Percentiles rank a stretch among this genome's conserved stretches.
These are phyloP conservation scores for Thalassiosira mediterranea DNA, from an alignment of 352 stramenopile genomes.

Conservation along the genomic window DNA sequence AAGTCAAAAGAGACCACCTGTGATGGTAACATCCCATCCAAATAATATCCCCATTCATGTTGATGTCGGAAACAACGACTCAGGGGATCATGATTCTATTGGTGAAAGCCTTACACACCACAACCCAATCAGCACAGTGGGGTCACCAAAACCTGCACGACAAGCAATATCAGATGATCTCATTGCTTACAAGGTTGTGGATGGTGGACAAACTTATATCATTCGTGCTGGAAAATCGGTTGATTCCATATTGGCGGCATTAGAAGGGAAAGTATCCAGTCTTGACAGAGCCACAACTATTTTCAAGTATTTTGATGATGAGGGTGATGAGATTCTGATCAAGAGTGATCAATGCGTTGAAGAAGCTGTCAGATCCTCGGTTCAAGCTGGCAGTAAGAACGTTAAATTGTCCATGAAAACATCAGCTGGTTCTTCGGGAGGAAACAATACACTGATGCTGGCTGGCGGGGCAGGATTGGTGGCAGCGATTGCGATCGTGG, in stretches of 20 bases:
- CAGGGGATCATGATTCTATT: slow-evolving; percentile 51
- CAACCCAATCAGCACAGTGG: slow-evolving; percentile 31
- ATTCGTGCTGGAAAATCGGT: slow-evolving; percentile 65
- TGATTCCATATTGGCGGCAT: slow-evolving; percentile 50
- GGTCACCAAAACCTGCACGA: slow-evolving; percentile 24
- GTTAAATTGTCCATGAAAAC: slow-evolving; percentile 71
- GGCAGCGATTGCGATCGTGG: slow-evolving; percentile 32
- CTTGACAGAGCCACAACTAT: slow-evolving; percentile 41
- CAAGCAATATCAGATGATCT: slow-evolving; percentile 23
- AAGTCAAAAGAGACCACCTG: slow-evolving; percentile 25
- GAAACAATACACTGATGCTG: slow-evolving; percentile 35
- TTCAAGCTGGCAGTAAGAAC: slow-evolving; percentile 57
- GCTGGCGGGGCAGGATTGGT: slow-evolving; percentile 40
- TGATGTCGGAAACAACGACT: slow-evolving; percentile 57
- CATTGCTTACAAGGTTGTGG: slow-evolving; percentile 78
- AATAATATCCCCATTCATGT: slow-evolving; percentile 76
- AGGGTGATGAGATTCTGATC: slow-evolving; percentile 81
- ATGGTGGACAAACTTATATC: slow-evolving; percentile 71
- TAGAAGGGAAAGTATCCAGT: slow-evolving; percentile 67
- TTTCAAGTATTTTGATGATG: slow-evolving; percentile 84
- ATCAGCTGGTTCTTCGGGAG: slow-evolving; percentile 8
- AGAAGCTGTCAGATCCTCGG: slow-evolving; percentile 66
- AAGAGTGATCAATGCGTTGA: slow-evolving; percentile 78
- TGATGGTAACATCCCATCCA: slow-evolving; percentile 55
- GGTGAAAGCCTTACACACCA: slow-evolving; percentile 53